A percentile compares a stretch with the other conserved stretches of the same genome.
Evolutionary conservation across 495 filamentous ascomycete genomes (phyloP).

Genomic region (Penicillium lagena): DNA sequence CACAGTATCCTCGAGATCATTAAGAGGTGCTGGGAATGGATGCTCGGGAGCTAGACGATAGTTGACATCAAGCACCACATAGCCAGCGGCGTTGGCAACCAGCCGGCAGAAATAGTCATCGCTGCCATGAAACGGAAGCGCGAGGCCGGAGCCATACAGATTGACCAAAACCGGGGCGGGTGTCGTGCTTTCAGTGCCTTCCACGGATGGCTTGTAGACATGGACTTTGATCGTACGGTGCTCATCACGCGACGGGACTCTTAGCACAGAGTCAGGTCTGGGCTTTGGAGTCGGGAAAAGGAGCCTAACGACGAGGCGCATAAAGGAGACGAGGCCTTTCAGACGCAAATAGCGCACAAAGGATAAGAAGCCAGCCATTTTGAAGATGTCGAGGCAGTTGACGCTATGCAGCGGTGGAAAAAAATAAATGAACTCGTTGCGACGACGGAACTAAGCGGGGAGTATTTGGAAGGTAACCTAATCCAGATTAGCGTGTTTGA

Average conservation of each 20-base stretch:
- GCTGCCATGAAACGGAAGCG: constrained; percentile 30
- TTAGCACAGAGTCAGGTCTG: too few relatives aligned
- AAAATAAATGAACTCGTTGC: too few relatives aligned
- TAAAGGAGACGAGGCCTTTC: too few relatives aligned
- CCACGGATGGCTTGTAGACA: constrained; percentile 28
- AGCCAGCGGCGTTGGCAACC: constrained; percentile 26
- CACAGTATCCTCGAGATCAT: constrained; percentile 49
- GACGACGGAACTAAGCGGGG: too few relatives aligned
- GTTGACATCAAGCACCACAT: constrained; percentile 48
- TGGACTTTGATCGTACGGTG: constrained; percentile 37
- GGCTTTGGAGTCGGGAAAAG: too few relatives aligned
- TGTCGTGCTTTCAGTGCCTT: background rate
- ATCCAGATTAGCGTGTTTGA: too few relatives aligned
- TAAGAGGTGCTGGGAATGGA: constrained; percentile 66
- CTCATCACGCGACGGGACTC: constrained; percentile 29
- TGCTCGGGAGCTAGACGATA: constrained; percentile 76
- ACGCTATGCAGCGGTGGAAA: too few relatives aligned
- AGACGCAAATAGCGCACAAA: too few relatives aligned
- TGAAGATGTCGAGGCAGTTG: too few relatives aligned
- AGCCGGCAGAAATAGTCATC: constrained; percentile 36
- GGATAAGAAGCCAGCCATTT: too few relatives aligned
- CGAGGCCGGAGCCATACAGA: constrained; percentile 36
- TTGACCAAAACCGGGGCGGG: constrained; percentile 37
- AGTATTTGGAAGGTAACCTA: too few relatives aligned
- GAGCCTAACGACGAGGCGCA: too few relatives aligned